These are phyloP conservation scores for Cephalotrichum gorgonifer DNA, from an alignment of 2,329 filamentous ascomycete species.

Conservation along the genomic window DNA sequence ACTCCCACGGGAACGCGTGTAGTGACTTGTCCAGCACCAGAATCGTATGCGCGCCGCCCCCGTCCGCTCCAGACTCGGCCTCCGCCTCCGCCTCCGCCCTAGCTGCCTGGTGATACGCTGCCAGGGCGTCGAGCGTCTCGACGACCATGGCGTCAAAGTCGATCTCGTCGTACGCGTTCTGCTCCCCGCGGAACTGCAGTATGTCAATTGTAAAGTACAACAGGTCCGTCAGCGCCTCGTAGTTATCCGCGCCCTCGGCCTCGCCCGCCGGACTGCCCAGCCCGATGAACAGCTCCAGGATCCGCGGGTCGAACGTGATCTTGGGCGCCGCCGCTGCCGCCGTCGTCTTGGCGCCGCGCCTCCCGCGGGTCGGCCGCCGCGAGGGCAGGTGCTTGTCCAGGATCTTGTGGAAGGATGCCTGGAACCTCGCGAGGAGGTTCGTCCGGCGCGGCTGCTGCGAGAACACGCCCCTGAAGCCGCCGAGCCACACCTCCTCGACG, in stretches of 20 bases:
- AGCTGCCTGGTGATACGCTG: conserved; percentile 57
- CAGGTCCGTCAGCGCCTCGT: conserved; percentile 83
- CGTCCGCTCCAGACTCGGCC: no score
- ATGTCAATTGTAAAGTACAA: conserved; percentile 96
- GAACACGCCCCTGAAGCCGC: conserved; percentile 91
- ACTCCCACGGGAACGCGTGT: conserved; percentile 93
- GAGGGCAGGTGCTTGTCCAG: conserved; percentile 82
- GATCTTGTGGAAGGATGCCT: conserved; percentile 65
- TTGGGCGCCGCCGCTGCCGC: no score
- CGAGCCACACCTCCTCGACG: conserved; percentile 88
- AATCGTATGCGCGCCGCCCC: conserved; percentile 59
- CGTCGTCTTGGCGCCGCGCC: conserved; percentile 33
- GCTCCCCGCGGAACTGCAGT: conserved; percentile 90
- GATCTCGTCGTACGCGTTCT: conserved; percentile 94
- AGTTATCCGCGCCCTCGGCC: conserved; percentile 60
- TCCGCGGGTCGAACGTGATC: conserved; percentile 44
- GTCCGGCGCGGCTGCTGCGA: conserved; percentile 57
- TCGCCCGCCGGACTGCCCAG: conserved; percentile 63
- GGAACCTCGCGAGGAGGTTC: conserved; percentile 62
- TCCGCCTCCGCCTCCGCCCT: conserved; percentile 27
- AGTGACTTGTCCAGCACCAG: conserved; percentile 85
- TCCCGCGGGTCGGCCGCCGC: conserved; percentile 50
- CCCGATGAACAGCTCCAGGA: conserved; percentile 82
- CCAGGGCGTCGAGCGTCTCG: conserved; percentile 75
- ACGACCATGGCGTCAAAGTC: conserved; percentile 90